A percentile compares a stretch with the other conserved stretches of the same genome.
These are phyloP conservation scores for Arabidopsis arenosa DNA, from an alignment of 345 rosid genomes.

Conservation along the genomic window DNA sequence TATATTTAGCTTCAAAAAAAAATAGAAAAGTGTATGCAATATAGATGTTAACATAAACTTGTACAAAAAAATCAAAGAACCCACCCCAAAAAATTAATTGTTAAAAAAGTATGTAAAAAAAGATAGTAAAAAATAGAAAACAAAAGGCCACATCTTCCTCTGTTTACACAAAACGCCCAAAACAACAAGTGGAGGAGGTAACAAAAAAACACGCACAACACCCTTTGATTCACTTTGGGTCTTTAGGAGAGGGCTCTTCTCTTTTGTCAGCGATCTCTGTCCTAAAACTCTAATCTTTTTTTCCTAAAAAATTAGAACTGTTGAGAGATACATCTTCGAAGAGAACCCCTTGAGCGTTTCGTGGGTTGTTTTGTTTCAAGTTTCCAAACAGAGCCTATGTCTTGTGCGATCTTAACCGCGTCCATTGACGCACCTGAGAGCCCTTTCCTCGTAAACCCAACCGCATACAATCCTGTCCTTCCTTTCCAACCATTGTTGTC, in stretches of 20 bases:
- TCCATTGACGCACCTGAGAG: conserved; percentile 85
- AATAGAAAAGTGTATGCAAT: conserved; percentile 17
- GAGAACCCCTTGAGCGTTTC: conserved; percentile 57
- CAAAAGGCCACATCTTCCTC: conserved; percentile 64
- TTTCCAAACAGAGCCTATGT: conserved; percentile 82
- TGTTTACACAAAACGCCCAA: conserved; percentile 58
- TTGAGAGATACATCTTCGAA: conserved; percentile 76
- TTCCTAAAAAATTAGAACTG: conserved; percentile 50
- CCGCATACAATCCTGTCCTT: conserved; percentile 77
- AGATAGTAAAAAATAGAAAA: background rate
- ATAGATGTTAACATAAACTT: conserved; percentile 21
- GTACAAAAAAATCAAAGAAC: conserved; percentile 37
- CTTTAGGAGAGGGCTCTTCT: conserved; percentile 65
- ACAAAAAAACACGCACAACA: conserved; percentile 38
- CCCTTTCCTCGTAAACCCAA: conserved; percentile 93
- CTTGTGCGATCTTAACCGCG: conserved; percentile 71
- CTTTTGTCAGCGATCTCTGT: conserved; percentile 33
- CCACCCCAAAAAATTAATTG: conserved; percentile 4
- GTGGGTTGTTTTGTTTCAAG: conserved; percentile 68
- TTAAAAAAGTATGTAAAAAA: background rate
- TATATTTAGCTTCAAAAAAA: background rate
- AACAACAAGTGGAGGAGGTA: conserved; percentile 45
- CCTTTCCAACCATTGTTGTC: conserved; percentile 91
- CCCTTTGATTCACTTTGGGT: conserved; percentile 48
- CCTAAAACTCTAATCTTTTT: conserved; percentile 35